Base-by-base conservation (phyloP, 352 stramenopile genomes). In the Globisporangium cederbergense region DNA sequence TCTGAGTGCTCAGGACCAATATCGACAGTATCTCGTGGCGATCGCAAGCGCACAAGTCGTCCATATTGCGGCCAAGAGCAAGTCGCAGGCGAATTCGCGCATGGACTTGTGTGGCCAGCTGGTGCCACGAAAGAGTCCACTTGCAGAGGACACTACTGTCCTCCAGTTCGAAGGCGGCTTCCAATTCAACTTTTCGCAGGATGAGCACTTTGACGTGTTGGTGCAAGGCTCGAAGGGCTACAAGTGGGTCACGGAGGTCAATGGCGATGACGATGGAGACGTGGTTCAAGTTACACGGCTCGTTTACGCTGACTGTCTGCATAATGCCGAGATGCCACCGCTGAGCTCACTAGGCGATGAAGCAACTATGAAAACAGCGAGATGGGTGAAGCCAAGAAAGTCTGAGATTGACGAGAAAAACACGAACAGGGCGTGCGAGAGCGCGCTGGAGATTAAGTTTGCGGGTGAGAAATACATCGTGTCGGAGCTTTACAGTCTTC, bases 381-480 rank as follows among this genome's bases (percentile, higher is more conserved):
- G 8, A 1, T 65, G 59, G 59, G 50, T 59, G 18, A 56, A 56
- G 14, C 5, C 7, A 42, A 1, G 18, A 3, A 58, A 22, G 14
- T 9, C 42, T 20, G 42, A 47, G 42, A 4, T 25, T 32, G 4
- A 7, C 7, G 6, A 43, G 8, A 13, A 8, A 36, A 5, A 36
- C 0, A 14, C 11, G 8, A n/a, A 28, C 3, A 20, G 8, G 28
- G 4, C 8, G 8, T 53, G 59, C 47, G 25, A 65, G 6, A 49
- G 30, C 22, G 43, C 20, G 4, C 18, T 65, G 22, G 20, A 50
- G 22, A 18, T 65, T 10, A 28, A 36, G 49, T 65, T 65, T 7
- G 59, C 25, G 18, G 59, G 49, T 36, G 59, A 65, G 38, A 13
- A 11, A 36, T 65, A 53, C 50, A 8, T 42, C 28, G 36, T 65